Evolutionary conservation across 2,329 filamentous ascomycete species (phyloP).

Genomic region (Sporothrix phasma): DNA sequence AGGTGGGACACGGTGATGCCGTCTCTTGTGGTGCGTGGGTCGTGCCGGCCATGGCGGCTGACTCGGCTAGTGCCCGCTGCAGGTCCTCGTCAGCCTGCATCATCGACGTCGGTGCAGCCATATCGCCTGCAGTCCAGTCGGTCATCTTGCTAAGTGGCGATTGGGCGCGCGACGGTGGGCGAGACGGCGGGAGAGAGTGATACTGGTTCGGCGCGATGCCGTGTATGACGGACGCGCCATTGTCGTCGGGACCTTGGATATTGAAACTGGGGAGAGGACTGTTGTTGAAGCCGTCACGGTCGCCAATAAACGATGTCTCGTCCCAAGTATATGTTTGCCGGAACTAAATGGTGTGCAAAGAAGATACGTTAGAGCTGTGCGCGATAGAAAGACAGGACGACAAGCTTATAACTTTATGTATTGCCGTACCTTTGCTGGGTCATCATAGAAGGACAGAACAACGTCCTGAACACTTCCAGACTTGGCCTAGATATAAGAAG

Average conservation of each 20-base stretch:
- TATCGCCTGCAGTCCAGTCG: slow-evolving; percentile 32
- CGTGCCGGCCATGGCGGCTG: slow-evolving; percentile 42
- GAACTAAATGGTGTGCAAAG: slow-evolving; percentile 29
- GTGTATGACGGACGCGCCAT: slow-evolving; percentile 29
- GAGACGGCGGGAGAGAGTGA: slow-evolving; percentile 41
- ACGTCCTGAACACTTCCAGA: slow-evolving; percentile 39
- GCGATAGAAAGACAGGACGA: background rate
- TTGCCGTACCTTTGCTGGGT: slow-evolving; percentile 31
- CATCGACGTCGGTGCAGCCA: slow-evolving; percentile 23
- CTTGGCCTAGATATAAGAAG: slow-evolving; percentile 28
- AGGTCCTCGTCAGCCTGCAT: slow-evolving; percentile 46
- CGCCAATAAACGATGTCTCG: slow-evolving; percentile 42
- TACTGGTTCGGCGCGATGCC: slow-evolving; percentile 35
- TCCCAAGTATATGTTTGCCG: slow-evolving; percentile 45
- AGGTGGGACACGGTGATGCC: slow-evolving; percentile 31
- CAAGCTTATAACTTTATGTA: no score
- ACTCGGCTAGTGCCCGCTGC: slow-evolving; percentile 46
- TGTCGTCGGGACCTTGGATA: slow-evolving; percentile 43
- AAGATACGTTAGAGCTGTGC: background rate
- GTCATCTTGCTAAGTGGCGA: slow-evolving; percentile 46
- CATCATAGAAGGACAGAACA: slow-evolving; percentile 43
- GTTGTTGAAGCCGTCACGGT: slow-evolving; percentile 36
- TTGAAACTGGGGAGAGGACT: slow-evolving; percentile 37
- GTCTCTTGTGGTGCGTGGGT: slow-evolving; percentile 36
- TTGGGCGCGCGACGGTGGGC: slow-evolving; percentile 51